These are phyloP conservation scores for Cercospora sp. DNA, from an alignment of 2,329 filamentous ascomycete species.

Conservation along the genomic window DNA sequence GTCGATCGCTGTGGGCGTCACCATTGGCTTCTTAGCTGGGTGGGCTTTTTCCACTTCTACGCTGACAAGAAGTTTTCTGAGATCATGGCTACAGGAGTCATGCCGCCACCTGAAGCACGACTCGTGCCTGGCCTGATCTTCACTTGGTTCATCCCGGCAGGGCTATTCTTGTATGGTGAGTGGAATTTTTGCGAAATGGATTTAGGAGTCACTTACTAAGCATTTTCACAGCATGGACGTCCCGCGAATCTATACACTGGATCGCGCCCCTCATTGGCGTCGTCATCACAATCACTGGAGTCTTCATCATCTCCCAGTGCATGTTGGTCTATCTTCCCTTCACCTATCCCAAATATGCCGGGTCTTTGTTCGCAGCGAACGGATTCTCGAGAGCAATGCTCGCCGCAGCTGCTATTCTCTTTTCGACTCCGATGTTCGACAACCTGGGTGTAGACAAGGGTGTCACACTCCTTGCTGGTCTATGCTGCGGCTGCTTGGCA, in stretches of 20 bases:
- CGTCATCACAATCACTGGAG: conserved; percentile 41
- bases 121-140: conserved; percentile 10
- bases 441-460: conserved; percentile 18
- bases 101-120: conserved; percentile 8
- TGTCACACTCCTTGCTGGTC: conserved; percentile 14
- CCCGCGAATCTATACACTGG: conserved; percentile 38
- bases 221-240: conserved; percentile 8
- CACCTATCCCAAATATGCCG: conserved; percentile 49
- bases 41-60: conserved; percentile 11
- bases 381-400: conserved; percentile 47
- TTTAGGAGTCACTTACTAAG: no score
- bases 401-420: conserved; percentile 11
- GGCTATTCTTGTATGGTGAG: conserved; percentile 15
- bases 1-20: not conserved
- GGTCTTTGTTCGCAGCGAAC: conserved; percentile 61
- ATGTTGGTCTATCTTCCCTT: conserved; percentile 45
- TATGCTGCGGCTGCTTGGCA: conserved; percentile 3
- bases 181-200: no score
- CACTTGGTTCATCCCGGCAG: conserved; percentile 16
- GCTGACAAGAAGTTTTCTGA: conserved; percentile 3
- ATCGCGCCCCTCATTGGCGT: conserved; percentile 46
- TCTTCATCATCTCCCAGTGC: conserved; percentile 47
- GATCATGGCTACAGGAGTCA: not conserved
- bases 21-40: not conserved
- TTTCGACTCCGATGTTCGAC: conserved; percentile 17